These are phyloP conservation scores for Maudiozyma saulgeensis DNA, from an alignment of 805 yeast species.

Conservation along the genomic window DNA sequence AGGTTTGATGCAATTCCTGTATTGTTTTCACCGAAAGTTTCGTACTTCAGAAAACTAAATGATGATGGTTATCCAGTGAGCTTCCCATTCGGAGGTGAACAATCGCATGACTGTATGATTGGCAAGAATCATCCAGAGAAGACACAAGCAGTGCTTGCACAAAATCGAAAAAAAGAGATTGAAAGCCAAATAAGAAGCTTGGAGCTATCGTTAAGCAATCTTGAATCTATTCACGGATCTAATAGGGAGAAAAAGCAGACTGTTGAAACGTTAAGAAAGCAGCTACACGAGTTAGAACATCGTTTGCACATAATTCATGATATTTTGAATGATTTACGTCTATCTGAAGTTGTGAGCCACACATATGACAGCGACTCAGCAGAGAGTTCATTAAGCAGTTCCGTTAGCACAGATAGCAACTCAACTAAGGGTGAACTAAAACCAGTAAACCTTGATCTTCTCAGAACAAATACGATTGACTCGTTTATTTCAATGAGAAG, in stretches of 20 bases:
- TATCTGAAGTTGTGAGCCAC: conserved; percentile 18
- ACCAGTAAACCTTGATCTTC: conserved; percentile 2
- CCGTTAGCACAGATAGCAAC: conserved; percentile 8
- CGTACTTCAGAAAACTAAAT: conserved; percentile 47
- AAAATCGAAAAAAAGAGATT: conserved; percentile 31
- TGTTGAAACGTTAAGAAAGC: conserved; percentile 12
- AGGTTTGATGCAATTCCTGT: conserved; percentile 39
- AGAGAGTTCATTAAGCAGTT: background rate
- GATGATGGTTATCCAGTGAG: conserved; percentile 35
- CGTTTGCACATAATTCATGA: conserved; percentile 25
- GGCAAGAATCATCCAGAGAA: conserved; percentile 45
- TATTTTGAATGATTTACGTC: conserved; percentile 25
- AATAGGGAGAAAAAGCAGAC: conserved; percentile 1
- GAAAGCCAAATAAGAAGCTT: conserved; percentile 30
- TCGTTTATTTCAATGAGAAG: conserved; percentile 27
- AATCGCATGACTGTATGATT: conserved; percentile 45
- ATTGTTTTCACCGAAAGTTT: conserved; percentile 46
- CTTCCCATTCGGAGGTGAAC: conserved; percentile 53
- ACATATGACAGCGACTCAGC: conserved; percentile 9
- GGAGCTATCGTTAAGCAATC: conserved; percentile 5
- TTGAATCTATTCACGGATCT: conserved; percentile 1
- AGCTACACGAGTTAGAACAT: conserved; percentile 27
- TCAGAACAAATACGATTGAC: conserved; percentile 20
- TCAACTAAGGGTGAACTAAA: conserved; percentile 4
- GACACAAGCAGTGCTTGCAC: conserved; percentile 41